A percentile compares a stretch with the other conserved stretches of the same genome.
phyloP scores from a whole-genome alignment of 2,329 filamentous ascomycete genomes.

The Monilinia vaccinii-corymbosi region DNA sequence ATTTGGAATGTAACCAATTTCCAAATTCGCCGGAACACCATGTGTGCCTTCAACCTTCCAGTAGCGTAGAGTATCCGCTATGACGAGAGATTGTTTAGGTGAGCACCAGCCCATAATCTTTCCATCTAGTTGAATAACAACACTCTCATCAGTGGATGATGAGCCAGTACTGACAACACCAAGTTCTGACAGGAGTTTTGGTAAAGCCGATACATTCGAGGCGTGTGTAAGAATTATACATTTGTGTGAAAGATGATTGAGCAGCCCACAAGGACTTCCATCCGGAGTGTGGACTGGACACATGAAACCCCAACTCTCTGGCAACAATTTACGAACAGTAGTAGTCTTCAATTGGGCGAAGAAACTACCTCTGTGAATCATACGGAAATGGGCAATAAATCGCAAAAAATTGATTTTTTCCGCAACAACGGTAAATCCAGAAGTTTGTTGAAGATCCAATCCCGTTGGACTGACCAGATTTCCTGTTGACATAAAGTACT shows the following conservation, averaged over 20 bases:
- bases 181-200: constrained; percentile 65
- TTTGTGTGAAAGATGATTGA: constrained; percentile 94
- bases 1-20: constrained; percentile 84
- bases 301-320: constrained; percentile 96
- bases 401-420: constrained; percentile 99
- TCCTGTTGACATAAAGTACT: constrained; percentile 94
- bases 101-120: constrained; percentile 84
- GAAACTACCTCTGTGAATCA: constrained; percentile 98
- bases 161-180: constrained; percentile 70
- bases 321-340: constrained; percentile 86
- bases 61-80: constrained; percentile 79
- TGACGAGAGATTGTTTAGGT: constrained; percentile 69
- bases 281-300: constrained; percentile 97
- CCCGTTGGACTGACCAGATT: constrained; percentile 88
- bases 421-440: constrained; percentile 91
- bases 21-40: constrained; percentile 70
- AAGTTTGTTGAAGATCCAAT: constrained; percentile 86
- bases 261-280: constrained; percentile 84
- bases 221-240: constrained; percentile 76
- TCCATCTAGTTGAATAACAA: constrained; percentile 85
- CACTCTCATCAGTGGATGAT: constrained; percentile 71
- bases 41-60: constrained; percentile 92
- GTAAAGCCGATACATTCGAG: constrained; percentile 66
- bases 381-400: constrained; percentile 97
- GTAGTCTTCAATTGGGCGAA: constrained; percentile 97